These are phyloP conservation scores for Pascua sp. DNA, from an alignment of 1,284 basidiomycete genomes.

Conservation along the genomic window DNA sequence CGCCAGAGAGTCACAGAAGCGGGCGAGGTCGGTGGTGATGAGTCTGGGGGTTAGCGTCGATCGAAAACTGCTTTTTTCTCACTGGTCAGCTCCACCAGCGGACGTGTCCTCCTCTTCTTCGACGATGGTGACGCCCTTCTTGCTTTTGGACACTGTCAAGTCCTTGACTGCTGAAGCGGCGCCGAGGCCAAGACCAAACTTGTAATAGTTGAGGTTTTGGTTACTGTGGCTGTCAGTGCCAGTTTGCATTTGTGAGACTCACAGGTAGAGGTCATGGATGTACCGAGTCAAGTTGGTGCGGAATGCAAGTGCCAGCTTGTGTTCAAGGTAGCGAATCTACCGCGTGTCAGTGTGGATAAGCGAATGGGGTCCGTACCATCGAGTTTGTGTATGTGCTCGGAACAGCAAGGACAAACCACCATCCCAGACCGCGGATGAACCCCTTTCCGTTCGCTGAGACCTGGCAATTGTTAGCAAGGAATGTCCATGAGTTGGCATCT, in stretches of 20 bases:
- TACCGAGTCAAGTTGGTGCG: constrained; percentile 86
- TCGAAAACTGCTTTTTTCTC: constrained; percentile 21
- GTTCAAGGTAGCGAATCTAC: constrained; percentile 84
- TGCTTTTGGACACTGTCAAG: constrained; percentile 2
- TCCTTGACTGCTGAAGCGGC: constrained; percentile 13
- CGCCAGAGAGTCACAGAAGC: constrained; percentile 83
- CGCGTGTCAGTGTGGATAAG: constrained; percentile 1
- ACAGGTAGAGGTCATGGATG: constrained; percentile 87
- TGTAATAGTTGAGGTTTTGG: constrained; percentile 57
- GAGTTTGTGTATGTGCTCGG: constrained; percentile 95
- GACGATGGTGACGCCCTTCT: constrained; percentile 16
- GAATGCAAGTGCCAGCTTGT: constrained; percentile 79
- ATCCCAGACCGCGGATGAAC: constrained; percentile 74
- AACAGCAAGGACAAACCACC: constrained; percentile 87
- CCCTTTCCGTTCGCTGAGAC: constrained; percentile 79
- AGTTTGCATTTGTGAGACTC: constrained; percentile 27
- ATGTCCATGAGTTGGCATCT: background rate
- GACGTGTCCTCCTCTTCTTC: constrained; percentile 44
- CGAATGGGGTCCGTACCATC: constrained; percentile 60
- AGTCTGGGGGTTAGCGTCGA: constrained; percentile 53
- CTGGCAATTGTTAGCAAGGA: constrained; percentile 33
- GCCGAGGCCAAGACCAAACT: constrained; percentile 50
- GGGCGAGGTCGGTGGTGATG: constrained; percentile 86
- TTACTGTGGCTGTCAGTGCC: constrained; percentile 25
- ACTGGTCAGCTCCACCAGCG: constrained; percentile 72